These are phyloP conservation scores for Wolfiporia cocos DNA, from an alignment of 1,284 basidiomycete genomes.

Conservation along the genomic window DNA sequence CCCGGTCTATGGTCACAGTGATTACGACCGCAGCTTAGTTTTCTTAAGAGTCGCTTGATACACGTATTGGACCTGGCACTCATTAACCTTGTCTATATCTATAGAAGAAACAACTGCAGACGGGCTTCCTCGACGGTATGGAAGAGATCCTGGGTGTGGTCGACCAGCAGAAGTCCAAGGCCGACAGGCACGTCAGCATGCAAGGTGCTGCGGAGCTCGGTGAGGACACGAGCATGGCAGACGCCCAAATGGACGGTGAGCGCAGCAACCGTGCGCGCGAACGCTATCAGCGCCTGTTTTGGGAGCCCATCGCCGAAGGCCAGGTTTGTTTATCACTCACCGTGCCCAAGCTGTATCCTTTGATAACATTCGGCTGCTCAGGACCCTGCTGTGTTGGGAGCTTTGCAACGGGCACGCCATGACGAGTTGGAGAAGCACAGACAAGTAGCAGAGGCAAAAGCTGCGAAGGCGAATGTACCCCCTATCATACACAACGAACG, in stretches of 20 bases:
- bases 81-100: too few species aligned
- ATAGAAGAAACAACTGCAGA: constrained; percentile 57
- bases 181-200: not conserved
- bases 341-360: too few species aligned
- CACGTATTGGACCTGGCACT: constrained; percentile 7
- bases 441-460: constrained; percentile 30
- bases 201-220: constrained; percentile 18
- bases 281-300: constrained; percentile 66
- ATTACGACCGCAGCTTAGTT: constrained; percentile 66
- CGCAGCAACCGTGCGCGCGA: constrained; percentile 51
- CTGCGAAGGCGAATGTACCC: constrained; percentile 5
- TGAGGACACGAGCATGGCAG: constrained; percentile 47
- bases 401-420: constrained; percentile 35
- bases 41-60: constrained; percentile 3
- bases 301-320: constrained; percentile 66
- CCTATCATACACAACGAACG: constrained; percentile 7
- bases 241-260: constrained; percentile 45
- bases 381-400: constrained; percentile 51
- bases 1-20: constrained; percentile 45
- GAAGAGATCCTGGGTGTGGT: constrained; percentile 52
- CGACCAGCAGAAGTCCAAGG: constrained; percentile 7
- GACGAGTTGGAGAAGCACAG: constrained; percentile 20
- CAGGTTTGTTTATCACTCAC: constrained; percentile 36
- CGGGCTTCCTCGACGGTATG: constrained; percentile 67
- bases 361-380: constrained; percentile 18